Conservation (phyloP, 345 rosid genomes). For the Syzygium oleosum region DNA sequence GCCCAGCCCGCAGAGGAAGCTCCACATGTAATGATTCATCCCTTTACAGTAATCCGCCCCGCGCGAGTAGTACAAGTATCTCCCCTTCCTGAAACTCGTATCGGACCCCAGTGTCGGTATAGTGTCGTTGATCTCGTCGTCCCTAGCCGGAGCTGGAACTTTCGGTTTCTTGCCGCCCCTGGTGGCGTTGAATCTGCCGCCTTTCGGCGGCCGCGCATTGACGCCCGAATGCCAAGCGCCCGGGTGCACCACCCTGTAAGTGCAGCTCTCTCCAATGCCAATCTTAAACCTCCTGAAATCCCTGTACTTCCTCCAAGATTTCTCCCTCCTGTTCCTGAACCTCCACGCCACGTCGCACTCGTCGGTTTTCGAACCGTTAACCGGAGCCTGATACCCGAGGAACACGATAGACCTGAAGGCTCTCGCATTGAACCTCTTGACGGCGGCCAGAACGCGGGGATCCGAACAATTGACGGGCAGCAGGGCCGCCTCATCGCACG, state of each 20-base stretch:
- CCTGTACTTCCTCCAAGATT: slow-evolving; percentile 88
- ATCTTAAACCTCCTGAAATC: slow-evolving; percentile 85
- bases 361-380: slow-evolving; percentile 56
- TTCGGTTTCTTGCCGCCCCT: slow-evolving; percentile 18
- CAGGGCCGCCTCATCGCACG: slow-evolving; percentile 29
- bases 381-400: slow-evolving; percentile 66
- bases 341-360: slow-evolving; percentile 93
- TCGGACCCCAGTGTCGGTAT: slow-evolving; percentile 53
- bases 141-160: slow-evolving; percentile 12
- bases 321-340: slow-evolving; percentile 88
- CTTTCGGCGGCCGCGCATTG: slow-evolving; percentile 53
- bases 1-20: slow-evolving; percentile 91
- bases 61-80: slow-evolving; percentile 72
- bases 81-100: slow-evolving; percentile 62
- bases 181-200: slow-evolving; percentile 21
- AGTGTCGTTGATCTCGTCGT: slow-evolving; percentile 67
- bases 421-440: slow-evolving; percentile 71
- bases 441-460: slow-evolving; percentile 54
- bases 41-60: slow-evolving; percentile 95
- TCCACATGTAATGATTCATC: slow-evolving; percentile 94
- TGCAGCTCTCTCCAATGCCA: slow-evolving; percentile 52
- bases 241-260: slow-evolving; percentile 47
- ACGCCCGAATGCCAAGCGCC: slow-evolving; percentile 84
- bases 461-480: slow-evolving; percentile 76
- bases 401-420: slow-evolving; percentile 66